Evolutionary conservation across 2,329 filamentous ascomycete genomes (phyloP).

Genomic region (Didymella pomorum): DNA sequence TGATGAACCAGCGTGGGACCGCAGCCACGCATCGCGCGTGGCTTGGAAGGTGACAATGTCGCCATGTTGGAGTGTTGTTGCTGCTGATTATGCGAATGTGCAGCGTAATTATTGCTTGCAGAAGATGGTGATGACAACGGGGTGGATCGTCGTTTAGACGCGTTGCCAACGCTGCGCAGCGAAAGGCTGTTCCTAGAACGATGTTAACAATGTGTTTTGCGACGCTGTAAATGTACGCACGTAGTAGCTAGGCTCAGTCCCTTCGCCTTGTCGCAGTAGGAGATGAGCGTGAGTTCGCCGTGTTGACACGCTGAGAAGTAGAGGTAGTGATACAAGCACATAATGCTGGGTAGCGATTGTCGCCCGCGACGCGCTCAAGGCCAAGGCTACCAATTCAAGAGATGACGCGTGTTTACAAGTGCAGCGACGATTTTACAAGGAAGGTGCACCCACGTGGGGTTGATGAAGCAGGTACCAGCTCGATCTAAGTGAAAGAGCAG

Average conservation of each 20-base stretch:
- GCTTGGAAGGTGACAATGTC: slow-evolving; percentile 29
- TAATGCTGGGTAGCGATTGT: slow-evolving; percentile 28
- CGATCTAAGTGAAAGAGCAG: slow-evolving; percentile 2
- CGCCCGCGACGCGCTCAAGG: slow-evolving; percentile 19
- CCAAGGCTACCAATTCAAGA: neutral
- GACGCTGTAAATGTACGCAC: slow-evolving; percentile 21
- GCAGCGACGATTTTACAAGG: neutral
- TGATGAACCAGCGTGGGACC: slow-evolving; percentile 5
- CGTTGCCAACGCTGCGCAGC: slow-evolving; percentile 18
- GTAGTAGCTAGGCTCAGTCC: slow-evolving; percentile 28
- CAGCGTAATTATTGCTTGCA: slow-evolving; percentile 23
- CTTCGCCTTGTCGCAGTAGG: slow-evolving; percentile 44
- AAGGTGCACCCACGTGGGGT: neutral
- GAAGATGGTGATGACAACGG: slow-evolving; percentile 12
- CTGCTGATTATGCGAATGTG: slow-evolving; percentile 28
- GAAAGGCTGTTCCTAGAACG: slow-evolving; percentile 28
- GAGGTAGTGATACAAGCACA: slow-evolving; percentile 50
- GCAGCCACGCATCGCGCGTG: slow-evolving; percentile 17
- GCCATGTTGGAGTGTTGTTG: slow-evolving; percentile 38
- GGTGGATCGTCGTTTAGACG: slow-evolving; percentile 1
- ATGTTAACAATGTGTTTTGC: too few species aligned
- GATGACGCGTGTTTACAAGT: neutral
- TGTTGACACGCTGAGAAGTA: slow-evolving; percentile 47
- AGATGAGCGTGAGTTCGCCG: slow-evolving; percentile 38
- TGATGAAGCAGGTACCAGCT: neutral